Conservation (phyloP, 495 filamentous ascomycete species). For the Polyplosphaeria fusca region DNA sequence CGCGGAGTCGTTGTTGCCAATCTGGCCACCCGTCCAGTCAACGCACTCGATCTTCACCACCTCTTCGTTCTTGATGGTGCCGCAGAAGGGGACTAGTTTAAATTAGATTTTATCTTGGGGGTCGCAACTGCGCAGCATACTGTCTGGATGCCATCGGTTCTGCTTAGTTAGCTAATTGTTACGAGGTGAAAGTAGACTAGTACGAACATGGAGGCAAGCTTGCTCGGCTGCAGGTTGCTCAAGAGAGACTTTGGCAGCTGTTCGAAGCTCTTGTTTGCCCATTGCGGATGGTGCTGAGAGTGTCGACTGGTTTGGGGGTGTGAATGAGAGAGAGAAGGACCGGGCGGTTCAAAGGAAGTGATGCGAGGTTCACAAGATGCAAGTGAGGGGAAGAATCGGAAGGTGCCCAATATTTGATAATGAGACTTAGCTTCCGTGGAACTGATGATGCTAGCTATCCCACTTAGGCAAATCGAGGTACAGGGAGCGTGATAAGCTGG, state of each 20-base stretch:
- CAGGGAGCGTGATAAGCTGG: constrained; percentile 30
- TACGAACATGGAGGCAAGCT: constrained; percentile 70
- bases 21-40: constrained; percentile 79
- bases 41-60: constrained; percentile 94
- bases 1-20: constrained; percentile 82
- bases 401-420: constrained; percentile 6
- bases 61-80: constrained; percentile 77
- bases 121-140: too few relatives aligned
- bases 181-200: too few relatives aligned
- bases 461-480: constrained; percentile 13
- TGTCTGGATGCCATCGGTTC: constrained; percentile 95
- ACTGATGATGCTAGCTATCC: constrained; percentile 1
- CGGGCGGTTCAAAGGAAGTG: constrained; percentile 1
- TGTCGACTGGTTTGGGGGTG: neutral
- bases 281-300: constrained; percentile 18
- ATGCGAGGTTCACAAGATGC: constrained; percentile 9
- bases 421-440: constrained; percentile 16
- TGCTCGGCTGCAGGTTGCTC: constrained; percentile 76
- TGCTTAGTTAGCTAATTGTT: too few relatives aligned
- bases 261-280: constrained; percentile 56
- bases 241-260: constrained; percentile 70
- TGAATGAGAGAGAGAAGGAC: too few relatives aligned
- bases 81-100: constrained; percentile 73
- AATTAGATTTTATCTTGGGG: too few relatives aligned
- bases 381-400: constrained; percentile 15